phyloP scores from a whole-genome alignment of 345 rosid genomes.

The Sonneratia caseolaris region DNA sequence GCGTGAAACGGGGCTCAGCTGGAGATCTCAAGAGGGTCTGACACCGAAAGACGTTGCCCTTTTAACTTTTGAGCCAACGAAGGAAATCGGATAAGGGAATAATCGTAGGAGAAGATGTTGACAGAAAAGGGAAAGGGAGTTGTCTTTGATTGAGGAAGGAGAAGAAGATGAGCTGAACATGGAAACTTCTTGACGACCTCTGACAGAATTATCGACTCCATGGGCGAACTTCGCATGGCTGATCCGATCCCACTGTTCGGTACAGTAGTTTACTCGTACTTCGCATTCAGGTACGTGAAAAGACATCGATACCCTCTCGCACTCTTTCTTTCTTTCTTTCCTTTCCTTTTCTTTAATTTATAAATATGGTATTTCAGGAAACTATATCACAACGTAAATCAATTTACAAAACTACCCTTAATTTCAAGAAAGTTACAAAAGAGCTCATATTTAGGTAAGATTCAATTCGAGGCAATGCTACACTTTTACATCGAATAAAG shows the following conservation, averaged over 20 bases:
- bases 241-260: constrained; percentile 22
- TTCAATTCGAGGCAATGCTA: too few relatives aligned
- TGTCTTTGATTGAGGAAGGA: not conserved
- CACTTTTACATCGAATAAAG: too few relatives aligned
- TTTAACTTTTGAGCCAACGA: not conserved
- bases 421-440: too few relatives aligned
- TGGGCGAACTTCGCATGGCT: not conserved
- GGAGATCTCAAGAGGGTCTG: not conserved
- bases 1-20: not conserved
- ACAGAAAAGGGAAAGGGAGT: not conserved
- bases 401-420: too few relatives aligned
- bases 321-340: too few relatives aligned
- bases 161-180: not conserved
- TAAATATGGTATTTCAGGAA: too few relatives aligned
- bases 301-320: constrained; percentile 4
- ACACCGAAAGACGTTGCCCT: not conserved
- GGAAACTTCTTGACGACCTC: not conserved
- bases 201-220: not conserved
- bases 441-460: too few relatives aligned
- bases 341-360: too few relatives aligned
- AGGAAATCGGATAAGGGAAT: not conserved
- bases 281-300: constrained; percentile 2
- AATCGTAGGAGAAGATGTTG: not conserved
- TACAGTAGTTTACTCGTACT: constrained; percentile 9
- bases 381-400: too few relatives aligned